Conservation (phyloP, 148 eudicot genomes). For the Cornus florida region DNA sequence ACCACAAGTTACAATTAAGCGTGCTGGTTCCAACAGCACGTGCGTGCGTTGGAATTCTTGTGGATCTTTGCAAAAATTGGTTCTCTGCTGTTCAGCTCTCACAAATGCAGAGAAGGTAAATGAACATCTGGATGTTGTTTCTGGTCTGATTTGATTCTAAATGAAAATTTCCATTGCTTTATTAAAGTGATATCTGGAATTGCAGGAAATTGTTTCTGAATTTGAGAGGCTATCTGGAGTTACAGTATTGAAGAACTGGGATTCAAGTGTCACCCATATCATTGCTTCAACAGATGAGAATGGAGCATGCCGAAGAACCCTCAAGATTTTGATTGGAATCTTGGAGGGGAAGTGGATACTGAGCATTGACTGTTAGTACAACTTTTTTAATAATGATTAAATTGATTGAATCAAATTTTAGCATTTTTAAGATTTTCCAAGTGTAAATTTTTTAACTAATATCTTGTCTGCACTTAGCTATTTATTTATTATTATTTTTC, state of each 20-base stretch:
- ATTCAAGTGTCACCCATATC: slow-evolving; percentile 74
- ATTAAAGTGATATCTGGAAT: slow-evolving; percentile 14
- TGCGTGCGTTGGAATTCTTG: slow-evolving; percentile 39
- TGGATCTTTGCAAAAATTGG: slow-evolving; percentile 45
- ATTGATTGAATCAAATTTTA: neutral
- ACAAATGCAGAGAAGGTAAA: slow-evolving; percentile 66
- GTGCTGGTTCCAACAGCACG: slow-evolving; percentile 10
- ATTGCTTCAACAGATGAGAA: slow-evolving; percentile 77
- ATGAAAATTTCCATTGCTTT: neutral
- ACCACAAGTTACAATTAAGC: slow-evolving; percentile 31
- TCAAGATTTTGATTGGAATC: slow-evolving; percentile 89
- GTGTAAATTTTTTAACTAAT: neutral
- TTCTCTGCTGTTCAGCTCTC: slow-evolving; percentile 90
- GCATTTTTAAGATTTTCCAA: neutral
- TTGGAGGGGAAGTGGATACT: slow-evolving; percentile 96
- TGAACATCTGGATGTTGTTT: neutral
- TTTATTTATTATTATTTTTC: neutral
- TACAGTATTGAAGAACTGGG: slow-evolving; percentile 56
- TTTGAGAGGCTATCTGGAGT: slow-evolving; percentile 67
- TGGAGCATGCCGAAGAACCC: slow-evolving; percentile 86
- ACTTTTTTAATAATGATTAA: neutral
- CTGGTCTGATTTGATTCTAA: neutral
- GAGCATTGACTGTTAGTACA: slow-evolving; percentile 56
- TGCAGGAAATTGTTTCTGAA: slow-evolving; percentile 69
- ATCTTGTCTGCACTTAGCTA: neutral